Percentiles rank a stretch among this genome's conserved stretches.
phyloP scores from a whole-genome alignment of 1,284 basidiomycete genomes.

The Leccinum pachyderme region DNA sequence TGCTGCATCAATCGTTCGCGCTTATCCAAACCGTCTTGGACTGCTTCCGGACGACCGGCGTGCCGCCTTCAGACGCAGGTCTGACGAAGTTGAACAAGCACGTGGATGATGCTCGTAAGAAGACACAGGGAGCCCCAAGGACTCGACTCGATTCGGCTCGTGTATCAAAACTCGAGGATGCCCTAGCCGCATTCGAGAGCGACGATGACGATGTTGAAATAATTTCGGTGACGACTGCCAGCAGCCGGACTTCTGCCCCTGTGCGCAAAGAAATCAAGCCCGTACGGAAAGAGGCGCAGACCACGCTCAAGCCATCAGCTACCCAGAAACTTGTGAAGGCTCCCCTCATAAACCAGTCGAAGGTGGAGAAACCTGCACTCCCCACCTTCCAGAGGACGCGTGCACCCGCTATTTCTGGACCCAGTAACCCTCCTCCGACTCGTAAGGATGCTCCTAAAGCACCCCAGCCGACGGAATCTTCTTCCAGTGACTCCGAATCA shows the following conservation, averaged over 20 bases:
- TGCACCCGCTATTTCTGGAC: slow-evolving; percentile 13
- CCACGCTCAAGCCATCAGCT: slow-evolving; percentile 14
- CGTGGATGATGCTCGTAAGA: slow-evolving; percentile 54
- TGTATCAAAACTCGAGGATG: slow-evolving; percentile 55
- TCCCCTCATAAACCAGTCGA: slow-evolving; percentile 36
- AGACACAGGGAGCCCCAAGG: slow-evolving; percentile 41
- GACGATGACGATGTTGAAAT: slow-evolving; percentile 52
- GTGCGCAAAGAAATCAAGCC: slow-evolving; percentile 17
- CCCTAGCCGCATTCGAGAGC: slow-evolving; percentile 53
- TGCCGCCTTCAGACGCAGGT: slow-evolving; percentile 49
- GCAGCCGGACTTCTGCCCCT: slow-evolving; percentile 12
- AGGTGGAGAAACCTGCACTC: slow-evolving; percentile 31
- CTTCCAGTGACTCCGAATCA: slow-evolving; percentile 48
- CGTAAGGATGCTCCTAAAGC: slow-evolving; percentile 27
- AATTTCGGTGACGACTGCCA: slow-evolving; percentile 26
- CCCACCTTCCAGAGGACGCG: slow-evolving; percentile 38
- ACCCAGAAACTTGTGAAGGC: slow-evolving; percentile 21
- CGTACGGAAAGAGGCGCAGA: slow-evolving; percentile 25
- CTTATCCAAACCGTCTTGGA: slow-evolving; percentile 76
- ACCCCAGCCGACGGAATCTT: slow-evolving; percentile 28
- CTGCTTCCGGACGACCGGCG: slow-evolving; percentile 58
- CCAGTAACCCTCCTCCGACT: slow-evolving; percentile 13
- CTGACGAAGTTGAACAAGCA: slow-evolving; percentile 59
- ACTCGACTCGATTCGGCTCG: slow-evolving; percentile 60
- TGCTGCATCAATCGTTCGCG: slow-evolving; percentile 84